Percentiles rank a stretch among this genome's conserved stretches.
These are phyloP conservation scores for Vishniacozyma victoriae DNA, from an alignment of 768 basidiomycete species.

Conservation along the genomic window DNA sequence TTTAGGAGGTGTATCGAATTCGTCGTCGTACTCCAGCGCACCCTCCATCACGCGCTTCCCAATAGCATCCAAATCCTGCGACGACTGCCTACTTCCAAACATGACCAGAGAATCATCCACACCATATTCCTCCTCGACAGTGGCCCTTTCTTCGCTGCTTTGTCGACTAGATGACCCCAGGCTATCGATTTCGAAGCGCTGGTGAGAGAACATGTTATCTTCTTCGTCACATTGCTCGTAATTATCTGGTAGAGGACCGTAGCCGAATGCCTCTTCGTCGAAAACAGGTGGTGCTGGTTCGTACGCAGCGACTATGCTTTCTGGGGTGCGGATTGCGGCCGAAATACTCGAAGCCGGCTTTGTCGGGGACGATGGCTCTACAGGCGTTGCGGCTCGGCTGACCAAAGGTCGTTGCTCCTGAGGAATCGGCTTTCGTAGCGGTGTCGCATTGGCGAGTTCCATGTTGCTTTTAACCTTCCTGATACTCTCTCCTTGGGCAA, in stretches of 20 bases:
- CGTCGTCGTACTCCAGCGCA: constrained; percentile 9
- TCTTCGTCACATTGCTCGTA: constrained; percentile 36
- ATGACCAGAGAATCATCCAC: constrained; percentile 1
- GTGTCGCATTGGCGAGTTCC: constrained; percentile 12
- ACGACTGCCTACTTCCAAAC: background rate
- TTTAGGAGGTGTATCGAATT: constrained; percentile 26
- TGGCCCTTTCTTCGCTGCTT: no score
- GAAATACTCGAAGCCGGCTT: background rate
- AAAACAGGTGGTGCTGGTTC: constrained; percentile 3
- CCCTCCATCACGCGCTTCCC: constrained; percentile 7
- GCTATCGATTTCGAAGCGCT: background rate
- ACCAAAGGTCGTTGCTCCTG: constrained; percentile 25
- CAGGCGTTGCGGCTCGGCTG: background rate
- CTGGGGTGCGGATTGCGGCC: constrained; percentile 4
- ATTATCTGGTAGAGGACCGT: constrained; percentile 32
- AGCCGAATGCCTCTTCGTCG: constrained; percentile 33
- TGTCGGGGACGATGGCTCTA: constrained; percentile 4
- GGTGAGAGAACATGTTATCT: constrained; percentile 13
- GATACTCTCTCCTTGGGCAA: constrained; percentile 32
- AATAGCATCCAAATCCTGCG: constrained; percentile 7
- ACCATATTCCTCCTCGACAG: constrained; percentile 21
- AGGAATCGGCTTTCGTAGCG: constrained; percentile 9
- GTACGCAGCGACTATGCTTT: background rate
- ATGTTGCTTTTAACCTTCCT: constrained; percentile 27
- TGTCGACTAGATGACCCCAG: no score